Base-by-base conservation (phyloP, 2,329 filamentous ascomycete genomes). In the Bipolaris oryzae region DNA sequence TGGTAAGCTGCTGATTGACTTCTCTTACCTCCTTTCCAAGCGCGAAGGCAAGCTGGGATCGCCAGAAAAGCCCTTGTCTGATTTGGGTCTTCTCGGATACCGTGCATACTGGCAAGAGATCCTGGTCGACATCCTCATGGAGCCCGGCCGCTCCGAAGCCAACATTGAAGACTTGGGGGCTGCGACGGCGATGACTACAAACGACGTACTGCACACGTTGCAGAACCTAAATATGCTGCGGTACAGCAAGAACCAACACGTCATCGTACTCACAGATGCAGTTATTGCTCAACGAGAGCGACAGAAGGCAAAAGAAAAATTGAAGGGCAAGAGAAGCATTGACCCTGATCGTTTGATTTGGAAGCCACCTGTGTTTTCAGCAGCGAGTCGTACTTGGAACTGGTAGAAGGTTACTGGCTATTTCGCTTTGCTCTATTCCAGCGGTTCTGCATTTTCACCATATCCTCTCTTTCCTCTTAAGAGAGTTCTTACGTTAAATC, bases 21-120 rank as follows among this genome's bases (percentile, higher is more conserved):
- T 99, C 78, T 96, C 92, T 5, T 99, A 99, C 78, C 94, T 98
- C 73, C 87, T 99, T 25, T 95, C 91, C 71, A 96, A 94, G 76
- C 92, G 96, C 56, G 96, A 99, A 78, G 89, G 89, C 67, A 98
- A 96, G 77, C 86, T 97, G 6, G 96, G 96, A 1, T 96, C 92
- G 7, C 96, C 95, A 0, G 95, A 99, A 75, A 99, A 99, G 76
- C 95, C 95, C 0, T 85, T 99, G 1, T 96, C 91, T 34, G 95
- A 99, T 83, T 77, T 99, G 54, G 95, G 95, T 62, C 82, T 99
- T 16, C 81, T 99, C 25, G 93, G 94, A 67, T 99, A 99, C 77
- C 88, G 95, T 47, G 94, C 96, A 63, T 99, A 96, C 78, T 99
- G 95, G 95, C 92, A 93, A 28, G 95, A 99, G 75, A 92, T 92